Evolutionary conservation across 345 rosid species (phyloP).

Genomic region (Eucalyptus sp.): DNA sequence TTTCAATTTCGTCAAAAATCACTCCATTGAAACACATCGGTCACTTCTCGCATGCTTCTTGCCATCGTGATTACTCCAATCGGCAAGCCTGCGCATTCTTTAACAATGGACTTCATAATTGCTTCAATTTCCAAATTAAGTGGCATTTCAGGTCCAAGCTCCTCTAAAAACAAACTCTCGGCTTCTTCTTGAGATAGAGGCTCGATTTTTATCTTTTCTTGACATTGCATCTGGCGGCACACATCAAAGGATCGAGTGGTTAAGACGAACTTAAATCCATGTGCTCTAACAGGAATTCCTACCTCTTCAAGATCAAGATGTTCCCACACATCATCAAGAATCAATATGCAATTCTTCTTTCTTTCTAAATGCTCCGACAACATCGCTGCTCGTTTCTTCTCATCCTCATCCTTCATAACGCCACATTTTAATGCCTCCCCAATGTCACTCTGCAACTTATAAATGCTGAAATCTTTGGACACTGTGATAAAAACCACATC

Average conservation of each 20-base stretch:
- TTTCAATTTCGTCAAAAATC: background rate
- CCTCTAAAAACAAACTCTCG: background rate
- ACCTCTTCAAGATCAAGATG: background rate
- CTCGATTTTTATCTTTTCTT: background rate
- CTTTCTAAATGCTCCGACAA: accelerated
- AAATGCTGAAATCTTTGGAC: too few species aligned
- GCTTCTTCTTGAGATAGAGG: background rate
- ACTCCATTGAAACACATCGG: background rate
- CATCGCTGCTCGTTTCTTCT: background rate
- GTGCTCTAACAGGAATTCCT: background rate
- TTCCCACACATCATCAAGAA: background rate
- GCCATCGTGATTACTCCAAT: background rate
- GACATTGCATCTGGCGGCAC: background rate
- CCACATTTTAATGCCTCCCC: accelerated
- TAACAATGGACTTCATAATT: background rate
- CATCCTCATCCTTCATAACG: accelerated
- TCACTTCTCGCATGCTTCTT: background rate
- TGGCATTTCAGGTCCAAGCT: background rate
- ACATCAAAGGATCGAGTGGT: background rate
- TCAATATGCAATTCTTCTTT: background rate
- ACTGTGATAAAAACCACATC: background rate
- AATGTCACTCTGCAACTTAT: too few species aligned
- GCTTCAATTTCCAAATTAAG: background rate
- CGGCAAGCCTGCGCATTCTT: slow-evolving; percentile 6
- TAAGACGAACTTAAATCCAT: background rate